Percentiles rank a stretch among this genome's conserved stretches.
Conservation (phyloP, 257 asterid species). For the Solanum pinnatisectum region DNA sequence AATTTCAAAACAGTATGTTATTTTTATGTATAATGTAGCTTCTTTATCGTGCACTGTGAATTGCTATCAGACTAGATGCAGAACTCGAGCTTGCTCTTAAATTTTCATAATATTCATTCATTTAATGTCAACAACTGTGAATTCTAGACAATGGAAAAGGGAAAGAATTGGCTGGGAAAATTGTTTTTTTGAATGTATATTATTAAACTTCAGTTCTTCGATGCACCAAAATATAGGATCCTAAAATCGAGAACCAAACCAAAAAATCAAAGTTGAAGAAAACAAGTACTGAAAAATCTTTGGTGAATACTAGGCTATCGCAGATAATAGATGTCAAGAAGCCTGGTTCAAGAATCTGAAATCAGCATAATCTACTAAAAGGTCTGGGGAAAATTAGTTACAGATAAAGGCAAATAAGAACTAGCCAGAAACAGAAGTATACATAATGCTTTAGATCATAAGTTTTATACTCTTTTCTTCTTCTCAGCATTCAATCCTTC, state of each 20-base stretch:
- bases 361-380: background rate
- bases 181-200: too few relatives aligned
- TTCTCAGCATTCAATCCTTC: background rate
- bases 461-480: background rate
- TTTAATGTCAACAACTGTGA: too few relatives aligned
- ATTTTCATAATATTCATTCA: too few relatives aligned
- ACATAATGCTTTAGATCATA: background rate
- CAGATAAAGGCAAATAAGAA: background rate
- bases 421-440: background rate
- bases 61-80: too few relatives aligned
- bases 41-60: too few relatives aligned
- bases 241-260: background rate
- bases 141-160: too few relatives aligned
- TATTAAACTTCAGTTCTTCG: too few relatives aligned
- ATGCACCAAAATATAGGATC: background rate
- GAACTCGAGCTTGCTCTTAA: too few relatives aligned
- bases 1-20: too few relatives aligned
- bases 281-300: background rate
- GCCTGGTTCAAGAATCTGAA: background rate
- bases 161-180: too few relatives aligned
- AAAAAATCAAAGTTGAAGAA: background rate
- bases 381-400: background rate
- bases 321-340: background rate
- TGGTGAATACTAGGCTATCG: background rate
- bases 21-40: too few relatives aligned